Evolutionary conservation across 1,139 yeast genomes (phyloP), one percentile per base, ranked within the genome.

Genomic region (Debaryomyces sp.): DNA sequence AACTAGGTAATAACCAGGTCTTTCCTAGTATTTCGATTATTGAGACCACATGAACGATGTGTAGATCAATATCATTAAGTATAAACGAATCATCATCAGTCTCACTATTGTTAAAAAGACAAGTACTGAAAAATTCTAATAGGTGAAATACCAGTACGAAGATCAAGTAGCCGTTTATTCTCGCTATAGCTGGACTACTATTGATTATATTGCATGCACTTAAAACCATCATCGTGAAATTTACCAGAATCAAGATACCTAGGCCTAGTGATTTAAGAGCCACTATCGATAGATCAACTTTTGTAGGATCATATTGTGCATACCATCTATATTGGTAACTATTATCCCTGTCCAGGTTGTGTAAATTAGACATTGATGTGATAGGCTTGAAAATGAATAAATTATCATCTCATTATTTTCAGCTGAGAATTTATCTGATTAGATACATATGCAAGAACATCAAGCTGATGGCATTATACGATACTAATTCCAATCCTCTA

Each of bases 91-190:
- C 90, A 47, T 79, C 78, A 42, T 84, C 84, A 5, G 85, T 87
- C 58, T 85, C 83, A 4, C 74, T 64, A 13, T 84, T 77, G 61
- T 92, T 92, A 69, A 76, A 90, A 42, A 73, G 66, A 0, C 96
- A 90, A 0, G 99, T 94, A 45, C 82, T 78, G 59, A 80, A 79
- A 64, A 86, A 94, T 67, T 94, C 99, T 29, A 90, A 64, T 58
- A 88, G 78, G 64, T 94, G 98, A 70, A 94, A 94, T 0, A 77
- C 22, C 1, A 85, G 67, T 18, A 89, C 65, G 4, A 78, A 67
- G 18, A 77, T 62, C 18, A 87, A 54, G 63, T 87, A 91, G 1
- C 81, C 18, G 44, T 56, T 52, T 24, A 61, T 40, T 36, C 47
- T 48, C 5, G 43, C 10, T 15, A 38, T 33, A 9, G 21, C 42